Percentiles rank a stretch among this genome's conserved stretches.
Evolutionary conservation across 208 protist species (phyloP).

Genomic region (Leishmania mexicana): DNA sequence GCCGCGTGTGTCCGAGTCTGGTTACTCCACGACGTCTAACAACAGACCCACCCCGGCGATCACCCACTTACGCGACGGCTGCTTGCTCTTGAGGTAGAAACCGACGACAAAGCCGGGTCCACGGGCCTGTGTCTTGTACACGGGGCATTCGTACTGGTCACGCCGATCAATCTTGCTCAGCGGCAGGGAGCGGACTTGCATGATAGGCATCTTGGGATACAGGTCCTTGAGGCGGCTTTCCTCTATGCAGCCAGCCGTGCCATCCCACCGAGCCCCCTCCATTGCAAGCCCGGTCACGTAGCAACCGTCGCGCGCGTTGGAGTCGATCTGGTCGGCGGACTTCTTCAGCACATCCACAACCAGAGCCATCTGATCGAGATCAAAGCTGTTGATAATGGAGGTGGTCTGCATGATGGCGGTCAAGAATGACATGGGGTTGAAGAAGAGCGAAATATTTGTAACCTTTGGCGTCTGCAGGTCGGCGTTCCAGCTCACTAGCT

Average conservation of each 20-base stretch:
- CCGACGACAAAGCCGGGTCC: conserved; percentile 96
- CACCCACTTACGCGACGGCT: conserved; percentile 96
- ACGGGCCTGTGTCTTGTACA: conserved; percentile 97
- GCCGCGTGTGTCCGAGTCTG: background rate
- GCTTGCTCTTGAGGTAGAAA: conserved; percentile 96
- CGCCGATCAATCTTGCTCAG: conserved; percentile 92
- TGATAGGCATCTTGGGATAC: conserved; percentile 95
- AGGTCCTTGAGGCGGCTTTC: conserved; percentile 95
- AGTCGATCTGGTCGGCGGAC: conserved; percentile 93
- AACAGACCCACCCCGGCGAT: conserved; percentile 97
- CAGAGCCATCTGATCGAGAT: conserved; percentile 96
- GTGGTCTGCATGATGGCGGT: conserved; percentile 99
- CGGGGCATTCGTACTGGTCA: conserved; percentile 97
- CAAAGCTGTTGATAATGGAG: conserved; percentile 97
- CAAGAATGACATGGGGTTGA: conserved; percentile 99
- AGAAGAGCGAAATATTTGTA: conserved; percentile 96
- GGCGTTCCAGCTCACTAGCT: conserved; percentile 94
- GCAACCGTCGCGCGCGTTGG: conserved; percentile 96
- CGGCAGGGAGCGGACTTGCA: conserved; percentile 92
- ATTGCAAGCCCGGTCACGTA: conserved; percentile 97
- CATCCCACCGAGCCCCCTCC: conserved; percentile 98
- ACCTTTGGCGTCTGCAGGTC: conserved; percentile 95
- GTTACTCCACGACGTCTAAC: conserved; percentile 94
- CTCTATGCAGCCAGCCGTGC: conserved; percentile 82
- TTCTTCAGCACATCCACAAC: conserved; percentile 97